Evolutionary conservation across 768 basidiomycete genomes (phyloP).

Genomic region (Austroboletus eburneus): DNA sequence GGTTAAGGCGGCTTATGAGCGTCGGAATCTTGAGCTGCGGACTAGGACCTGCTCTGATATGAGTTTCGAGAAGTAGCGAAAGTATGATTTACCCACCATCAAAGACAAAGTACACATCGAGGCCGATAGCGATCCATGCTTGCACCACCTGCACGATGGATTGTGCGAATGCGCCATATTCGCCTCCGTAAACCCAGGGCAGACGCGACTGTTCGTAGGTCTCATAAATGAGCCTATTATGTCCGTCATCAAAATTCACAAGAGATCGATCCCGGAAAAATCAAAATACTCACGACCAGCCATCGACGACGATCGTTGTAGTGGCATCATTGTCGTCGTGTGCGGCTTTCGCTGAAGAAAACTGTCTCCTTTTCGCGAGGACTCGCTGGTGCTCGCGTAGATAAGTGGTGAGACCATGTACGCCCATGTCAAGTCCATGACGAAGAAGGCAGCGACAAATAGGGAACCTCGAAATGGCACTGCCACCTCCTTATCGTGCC

Average conservation of each 20-base stretch:
- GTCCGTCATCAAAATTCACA: background rate
- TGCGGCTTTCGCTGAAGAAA: constrained; percentile 14
- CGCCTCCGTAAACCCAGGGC: constrained; percentile 86
- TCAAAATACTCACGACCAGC: constrained; percentile 70
- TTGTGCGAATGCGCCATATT: constrained; percentile 56
- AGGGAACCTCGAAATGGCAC: constrained; percentile 1
- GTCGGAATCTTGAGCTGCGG: constrained; percentile 75
- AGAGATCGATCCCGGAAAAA: background rate
- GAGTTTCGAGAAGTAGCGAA: too few relatives aligned
- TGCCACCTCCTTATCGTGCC: too few relatives aligned
- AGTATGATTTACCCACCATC: constrained; percentile 54
- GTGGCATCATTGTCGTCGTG: constrained; percentile 2
- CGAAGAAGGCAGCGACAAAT: constrained; percentile 1
- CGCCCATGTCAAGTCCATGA: constrained; percentile 39
- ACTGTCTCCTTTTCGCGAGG: constrained; percentile 36
- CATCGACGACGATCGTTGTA: constrained; percentile 69
- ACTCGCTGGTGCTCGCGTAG: constrained; percentile 42
- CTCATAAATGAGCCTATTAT: constrained; percentile 70
- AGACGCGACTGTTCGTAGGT: constrained; percentile 55
- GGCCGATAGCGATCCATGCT: constrained; percentile 66
- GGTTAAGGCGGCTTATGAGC: constrained; percentile 51
- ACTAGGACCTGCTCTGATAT: constrained; percentile 48
- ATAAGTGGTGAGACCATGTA: constrained; percentile 50
- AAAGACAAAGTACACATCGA: constrained; percentile 72
- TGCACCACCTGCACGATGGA: constrained; percentile 48